Conservation (phyloP, 805 yeast species). For the Yamadazyma philogaea region DNA sequence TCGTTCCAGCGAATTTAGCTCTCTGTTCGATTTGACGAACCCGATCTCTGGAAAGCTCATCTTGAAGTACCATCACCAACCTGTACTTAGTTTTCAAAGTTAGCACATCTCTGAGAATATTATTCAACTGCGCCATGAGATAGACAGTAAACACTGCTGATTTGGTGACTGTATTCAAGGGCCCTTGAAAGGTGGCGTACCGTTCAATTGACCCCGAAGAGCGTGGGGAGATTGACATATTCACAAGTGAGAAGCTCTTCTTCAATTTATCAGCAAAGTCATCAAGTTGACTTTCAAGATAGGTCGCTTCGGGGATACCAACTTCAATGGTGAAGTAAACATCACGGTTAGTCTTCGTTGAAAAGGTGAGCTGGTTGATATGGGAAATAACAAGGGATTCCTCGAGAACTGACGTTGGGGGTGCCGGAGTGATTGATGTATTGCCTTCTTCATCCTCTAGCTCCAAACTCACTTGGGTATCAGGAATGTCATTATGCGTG, state of each 20-base stretch:
- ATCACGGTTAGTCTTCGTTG: slow-evolving; percentile 1
- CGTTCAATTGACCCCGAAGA: slow-evolving; percentile 29
- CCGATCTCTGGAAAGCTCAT: slow-evolving; percentile 8
- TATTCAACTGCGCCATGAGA: slow-evolving; percentile 26
- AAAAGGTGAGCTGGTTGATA: slow-evolving; percentile 2
- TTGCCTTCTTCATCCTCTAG: not conserved
- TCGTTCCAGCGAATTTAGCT: slow-evolving; percentile 8
- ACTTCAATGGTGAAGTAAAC: slow-evolving; percentile 15
- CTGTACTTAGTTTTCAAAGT: slow-evolving; percentile 24
- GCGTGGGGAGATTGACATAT: slow-evolving; percentile 20
- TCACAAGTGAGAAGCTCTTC: slow-evolving; percentile 20
- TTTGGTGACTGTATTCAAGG: slow-evolving; percentile 18
- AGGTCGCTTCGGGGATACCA: slow-evolving; percentile 24
- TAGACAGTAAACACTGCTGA: slow-evolving; percentile 27
- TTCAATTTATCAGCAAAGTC: slow-evolving; percentile 15
- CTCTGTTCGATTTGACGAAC: slow-evolving; percentile 12
- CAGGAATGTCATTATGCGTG: not conserved
- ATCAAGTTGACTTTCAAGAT: slow-evolving; percentile 18
- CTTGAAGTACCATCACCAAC: slow-evolving; percentile 1
- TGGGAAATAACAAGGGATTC: slow-evolving; percentile 1
- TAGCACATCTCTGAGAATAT: slow-evolving; percentile 19
- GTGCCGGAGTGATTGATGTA: not conserved
- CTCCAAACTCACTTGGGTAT: not conserved
- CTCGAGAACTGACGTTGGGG: not conserved
- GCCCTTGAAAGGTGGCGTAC: slow-evolving; percentile 30